Conservation (phyloP, 257 asterid species). For the Avicennia marina region DNA sequence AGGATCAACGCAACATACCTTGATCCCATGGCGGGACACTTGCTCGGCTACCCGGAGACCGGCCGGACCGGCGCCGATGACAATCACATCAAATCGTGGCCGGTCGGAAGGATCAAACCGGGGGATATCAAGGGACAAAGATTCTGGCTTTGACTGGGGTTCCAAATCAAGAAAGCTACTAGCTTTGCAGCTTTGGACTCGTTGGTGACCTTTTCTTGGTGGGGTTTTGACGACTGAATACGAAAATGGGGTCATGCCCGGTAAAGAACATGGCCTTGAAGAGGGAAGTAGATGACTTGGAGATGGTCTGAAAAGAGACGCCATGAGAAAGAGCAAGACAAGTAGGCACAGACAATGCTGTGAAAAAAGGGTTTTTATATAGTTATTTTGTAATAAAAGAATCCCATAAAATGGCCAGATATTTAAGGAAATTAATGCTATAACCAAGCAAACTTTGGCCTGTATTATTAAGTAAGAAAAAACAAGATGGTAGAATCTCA, state of each 20-base stretch:
- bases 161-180: slow-evolving; percentile 63
- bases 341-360: too few species aligned
- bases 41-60: slow-evolving; percentile 85
- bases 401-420: too few species aligned
- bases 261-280: slow-evolving; percentile 24
- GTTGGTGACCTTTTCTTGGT: too few species aligned
- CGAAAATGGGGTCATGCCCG: slow-evolving; percentile 10
- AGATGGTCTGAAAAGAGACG: slow-evolving; percentile 36
- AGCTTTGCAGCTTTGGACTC: slow-evolving; percentile 26
- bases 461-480: too few species aligned
- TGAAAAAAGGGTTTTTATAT: too few species aligned
- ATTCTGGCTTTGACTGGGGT: slow-evolving; percentile 54
- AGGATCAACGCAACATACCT: slow-evolving; percentile 88
- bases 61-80: slow-evolving; percentile 92
- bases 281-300: slow-evolving; percentile 33
- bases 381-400: too few species aligned
- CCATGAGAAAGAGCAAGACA: slow-evolving; percentile 40
- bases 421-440: too few species aligned
- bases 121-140: slow-evolving; percentile 52
- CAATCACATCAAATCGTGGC: slow-evolving; percentile 59
- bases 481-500: too few species aligned
- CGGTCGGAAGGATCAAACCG: slow-evolving; percentile 49
- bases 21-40: slow-evolving; percentile 55
- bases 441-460: too few species aligned
- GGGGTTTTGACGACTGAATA: too few species aligned